Base-by-base conservation (phyloP, 805 yeast genomes). In the Candida succiphila region DNA sequence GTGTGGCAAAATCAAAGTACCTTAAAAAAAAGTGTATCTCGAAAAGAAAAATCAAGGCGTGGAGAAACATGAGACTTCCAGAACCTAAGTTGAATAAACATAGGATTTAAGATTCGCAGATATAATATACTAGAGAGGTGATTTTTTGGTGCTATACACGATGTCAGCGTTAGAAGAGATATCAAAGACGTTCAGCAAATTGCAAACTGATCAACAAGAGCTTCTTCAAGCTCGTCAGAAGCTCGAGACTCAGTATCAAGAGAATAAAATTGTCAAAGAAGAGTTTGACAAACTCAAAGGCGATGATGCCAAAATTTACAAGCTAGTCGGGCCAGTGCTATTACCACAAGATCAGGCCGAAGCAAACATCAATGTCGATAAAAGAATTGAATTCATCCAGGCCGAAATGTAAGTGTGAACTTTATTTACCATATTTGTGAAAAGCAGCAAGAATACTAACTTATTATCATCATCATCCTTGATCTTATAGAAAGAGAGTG, bases 191-290 rank as follows among this genome's bases (percentile, higher is more conserved):
- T 48, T 53, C 27, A 38, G 49, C 9, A 35, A 42, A n/a, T 36
- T 50, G 14, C 63, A 59, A 34, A 35, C 41, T 4, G 47, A 45
- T 12, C 39, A 52, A 8, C 60, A 64, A 30, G 80, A 74, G 33
- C 61, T 75, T 28, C 67, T 87, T 25, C 62, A 72, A 5, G 75
- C 86, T 10, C 76, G 97, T 49, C 94, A 89, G 44, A 74, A 78
- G 50, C 69, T 92, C 30, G 99, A 92, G 52, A 84, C 96, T 1
- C 99, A 92, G 59, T 73, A 66, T 46, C 98, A 92, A 57, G 99
- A 92, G 56, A 88, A 88, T 56, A 77, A 77, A 47, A 88, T 92
- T 32, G 98, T 92, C 13, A 67, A 77, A 43, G 78, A 72, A 37
- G 98, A 92, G 58, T 83, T 92, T 47, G 72, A 69, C 20, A 44